phyloP scores from a whole-genome alignment of 345 rosid genomes.

The Euphorbia tirucalli region DNA sequence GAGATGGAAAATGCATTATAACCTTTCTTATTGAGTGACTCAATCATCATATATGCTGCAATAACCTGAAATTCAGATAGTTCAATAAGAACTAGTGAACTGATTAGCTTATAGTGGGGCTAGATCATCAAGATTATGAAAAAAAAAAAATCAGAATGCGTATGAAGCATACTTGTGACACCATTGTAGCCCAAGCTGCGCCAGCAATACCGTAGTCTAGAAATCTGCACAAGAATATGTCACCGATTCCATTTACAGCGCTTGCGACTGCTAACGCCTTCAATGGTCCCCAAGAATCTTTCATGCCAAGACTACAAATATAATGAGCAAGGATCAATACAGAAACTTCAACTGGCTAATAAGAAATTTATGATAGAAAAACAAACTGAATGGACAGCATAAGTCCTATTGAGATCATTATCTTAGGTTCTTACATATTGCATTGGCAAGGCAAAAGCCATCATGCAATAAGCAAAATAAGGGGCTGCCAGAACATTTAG shows the following conservation, averaged over 20 bases:
- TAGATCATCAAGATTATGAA: background rate
- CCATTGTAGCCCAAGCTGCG: constrained; percentile 99
- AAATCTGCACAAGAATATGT: constrained; percentile 65
- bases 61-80: constrained; percentile 44
- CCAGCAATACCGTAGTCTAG: constrained; percentile 86
- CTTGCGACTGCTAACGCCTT: constrained; percentile 78
- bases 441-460: constrained; percentile 3
- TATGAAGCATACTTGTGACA: constrained; percentile 64
- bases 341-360: background rate
- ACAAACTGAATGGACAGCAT: background rate
- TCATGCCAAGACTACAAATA: constrained; percentile 84
- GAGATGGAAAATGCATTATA: constrained; percentile 61
- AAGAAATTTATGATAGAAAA: background rate
- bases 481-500: constrained; percentile 5
- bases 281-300: constrained; percentile 93
- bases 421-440: background rate
- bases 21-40: constrained; percentile 66
- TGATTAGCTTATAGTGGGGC: background rate
- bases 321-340: constrained; percentile 4
- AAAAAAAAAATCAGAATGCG: background rate
- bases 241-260: constrained; percentile 72
- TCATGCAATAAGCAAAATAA: constrained; percentile 11
- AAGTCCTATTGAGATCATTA: background rate
- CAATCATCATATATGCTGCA: constrained; percentile 82
- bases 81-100: background rate